Percentiles rank a stretch among this genome's conserved stretches.
Conservation (phyloP, 192 early-diverging fungal species). For the Linnemannia hyalina region DNA sequence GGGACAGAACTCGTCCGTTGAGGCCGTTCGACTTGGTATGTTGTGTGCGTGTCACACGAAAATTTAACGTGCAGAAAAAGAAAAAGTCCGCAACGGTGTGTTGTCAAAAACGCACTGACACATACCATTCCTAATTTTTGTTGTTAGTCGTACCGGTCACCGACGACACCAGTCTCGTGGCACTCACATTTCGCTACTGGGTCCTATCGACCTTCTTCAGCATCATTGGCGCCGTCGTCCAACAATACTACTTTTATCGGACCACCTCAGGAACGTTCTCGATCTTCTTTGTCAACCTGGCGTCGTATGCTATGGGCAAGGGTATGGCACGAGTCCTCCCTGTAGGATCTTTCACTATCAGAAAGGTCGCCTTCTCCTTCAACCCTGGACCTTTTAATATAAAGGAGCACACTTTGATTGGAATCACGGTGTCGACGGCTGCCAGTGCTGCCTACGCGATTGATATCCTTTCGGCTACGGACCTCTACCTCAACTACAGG, state of each 20-base stretch:
- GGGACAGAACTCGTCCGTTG: slow-evolving; percentile 36
- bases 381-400: slow-evolving; percentile 65
- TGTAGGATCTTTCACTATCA: not conserved
- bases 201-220: slow-evolving; percentile 53
- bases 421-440: slow-evolving; percentile 61
- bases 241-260: slow-evolving; percentile 46
- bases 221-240: slow-evolving; percentile 32
- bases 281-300: slow-evolving; percentile 45
- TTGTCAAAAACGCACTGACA: too few species aligned
- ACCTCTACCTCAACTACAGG: slow-evolving; percentile 53
- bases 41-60: not conserved
- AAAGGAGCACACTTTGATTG: slow-evolving; percentile 74
- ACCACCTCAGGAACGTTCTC: slow-evolving; percentile 28
- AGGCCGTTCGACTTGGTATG: slow-evolving; percentile 51
- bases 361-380: not conserved
- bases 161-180: slow-evolving; percentile 56
- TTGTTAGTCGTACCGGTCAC: slow-evolving; percentile 30
- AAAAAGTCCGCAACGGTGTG: not conserved
- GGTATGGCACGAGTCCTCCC: slow-evolving; percentile 24
- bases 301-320: slow-evolving; percentile 26
- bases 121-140: not conserved
- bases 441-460: slow-evolving; percentile 63
- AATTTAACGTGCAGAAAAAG: not conserved
- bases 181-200: slow-evolving; percentile 61
- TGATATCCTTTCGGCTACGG: slow-evolving; percentile 12